phyloP scores from a whole-genome alignment of 345 rosid genomes.

The Lenwebbia sp. region DNA sequence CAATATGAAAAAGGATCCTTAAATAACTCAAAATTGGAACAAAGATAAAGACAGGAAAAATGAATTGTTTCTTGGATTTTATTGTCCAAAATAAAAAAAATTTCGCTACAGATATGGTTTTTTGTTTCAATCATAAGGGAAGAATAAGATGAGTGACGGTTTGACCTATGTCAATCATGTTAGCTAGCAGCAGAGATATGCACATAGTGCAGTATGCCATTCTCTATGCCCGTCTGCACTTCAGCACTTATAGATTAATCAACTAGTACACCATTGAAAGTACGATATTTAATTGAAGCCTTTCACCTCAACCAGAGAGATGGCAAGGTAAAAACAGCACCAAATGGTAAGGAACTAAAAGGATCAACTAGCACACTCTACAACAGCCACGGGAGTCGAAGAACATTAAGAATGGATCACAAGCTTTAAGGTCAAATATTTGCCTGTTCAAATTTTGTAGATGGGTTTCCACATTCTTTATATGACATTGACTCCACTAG shows the following conservation, averaged over 20 bases:
- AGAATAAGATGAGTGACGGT: neutral
- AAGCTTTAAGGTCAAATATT: slow-evolving; percentile 6
- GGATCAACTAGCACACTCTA: neutral
- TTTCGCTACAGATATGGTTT: neutral
- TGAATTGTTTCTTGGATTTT: neutral
- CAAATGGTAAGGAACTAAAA: neutral
- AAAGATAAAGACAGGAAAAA: neutral
- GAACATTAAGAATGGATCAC: neutral
- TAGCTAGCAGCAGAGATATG: neutral
- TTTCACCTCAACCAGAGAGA: neutral
- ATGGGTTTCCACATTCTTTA: slow-evolving; percentile 16
- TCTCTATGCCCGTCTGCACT: neutral
- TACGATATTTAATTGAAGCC: neutral
- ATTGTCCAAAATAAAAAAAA: neutral
- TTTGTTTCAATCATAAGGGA: neutral
- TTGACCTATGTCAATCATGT: neutral
- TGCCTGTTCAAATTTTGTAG: slow-evolving; percentile 68
- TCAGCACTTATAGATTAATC: neutral
- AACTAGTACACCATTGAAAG: neutral
- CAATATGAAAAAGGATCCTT: neutral
- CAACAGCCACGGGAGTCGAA: neutral
- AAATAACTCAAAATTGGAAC: neutral
- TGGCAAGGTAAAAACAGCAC: neutral
- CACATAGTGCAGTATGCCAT: neutral
- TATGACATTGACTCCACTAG: slow-evolving; percentile 33